A percentile compares a stretch with the other conserved stretches of the same genome.
phyloP scores from a whole-genome alignment of 257 asterid genomes.

The Solanum gandarillasii region DNA sequence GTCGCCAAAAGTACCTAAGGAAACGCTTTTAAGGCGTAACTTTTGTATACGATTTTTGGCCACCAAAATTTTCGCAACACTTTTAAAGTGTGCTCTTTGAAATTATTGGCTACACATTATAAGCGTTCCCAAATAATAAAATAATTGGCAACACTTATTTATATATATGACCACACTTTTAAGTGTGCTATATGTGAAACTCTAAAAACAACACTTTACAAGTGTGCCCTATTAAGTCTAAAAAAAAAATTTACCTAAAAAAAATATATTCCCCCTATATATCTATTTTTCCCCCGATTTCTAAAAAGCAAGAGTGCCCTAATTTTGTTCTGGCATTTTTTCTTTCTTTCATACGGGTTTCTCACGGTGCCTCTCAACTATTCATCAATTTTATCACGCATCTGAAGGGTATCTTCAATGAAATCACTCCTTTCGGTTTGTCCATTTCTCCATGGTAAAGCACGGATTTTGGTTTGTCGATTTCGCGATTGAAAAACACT shows the following conservation, averaged over 20 bases:
- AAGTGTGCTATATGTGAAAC: not conserved
- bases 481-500: too few relatives aligned
- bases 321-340: too few relatives aligned
- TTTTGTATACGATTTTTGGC: not conserved
- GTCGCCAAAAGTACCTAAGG: not conserved
- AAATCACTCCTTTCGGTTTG: too few relatives aligned
- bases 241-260: too few relatives aligned
- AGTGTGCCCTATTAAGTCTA: not conserved
- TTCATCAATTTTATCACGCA: too few relatives aligned
- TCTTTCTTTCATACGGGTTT: not conserved
- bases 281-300: not conserved
- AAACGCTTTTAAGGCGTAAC: not conserved
- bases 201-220: not conserved
- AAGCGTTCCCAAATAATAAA: not conserved
- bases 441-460: constrained; percentile 26
- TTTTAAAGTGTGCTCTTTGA: not conserved
- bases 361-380: too few relatives aligned
- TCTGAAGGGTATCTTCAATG: too few relatives aligned
- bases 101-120: not conserved
- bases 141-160: not conserved
- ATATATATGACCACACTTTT: not conserved
- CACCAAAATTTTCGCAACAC: not conserved
- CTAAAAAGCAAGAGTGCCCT: too few relatives aligned
- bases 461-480: not conserved
- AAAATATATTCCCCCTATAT: too few relatives aligned